Percentiles rank a stretch among this genome's conserved stretches.
phyloP scores from a whole-genome alignment of 163 green algal genomes.

The Volvox carteri region DNA sequence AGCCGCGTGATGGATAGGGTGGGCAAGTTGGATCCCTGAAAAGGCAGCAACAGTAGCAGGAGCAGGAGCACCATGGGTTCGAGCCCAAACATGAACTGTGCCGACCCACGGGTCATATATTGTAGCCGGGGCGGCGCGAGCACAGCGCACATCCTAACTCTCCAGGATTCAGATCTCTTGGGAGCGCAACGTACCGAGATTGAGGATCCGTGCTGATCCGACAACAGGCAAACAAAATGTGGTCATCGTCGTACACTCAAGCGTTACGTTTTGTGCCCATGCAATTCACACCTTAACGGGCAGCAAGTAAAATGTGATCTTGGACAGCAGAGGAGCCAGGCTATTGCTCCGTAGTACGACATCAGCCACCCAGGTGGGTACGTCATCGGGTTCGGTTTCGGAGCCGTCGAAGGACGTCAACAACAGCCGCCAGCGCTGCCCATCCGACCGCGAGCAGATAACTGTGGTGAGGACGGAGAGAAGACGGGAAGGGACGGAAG shows the following conservation, averaged over 20 bases:
- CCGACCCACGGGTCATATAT: too few species aligned
- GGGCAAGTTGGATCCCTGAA: slow-evolving; percentile 81
- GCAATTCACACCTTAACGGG: slow-evolving; percentile 67
- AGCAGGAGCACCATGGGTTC: neutral
- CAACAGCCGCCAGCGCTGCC: slow-evolving; percentile 68
- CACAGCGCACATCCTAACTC: too few species aligned
- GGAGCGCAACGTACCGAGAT: neutral
- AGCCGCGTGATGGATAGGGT: slow-evolving; percentile 85
- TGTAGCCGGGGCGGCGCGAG: too few species aligned
- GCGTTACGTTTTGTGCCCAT: neutral
- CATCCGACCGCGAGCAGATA: slow-evolving; percentile 48
- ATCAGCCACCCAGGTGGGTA: slow-evolving; percentile 81
- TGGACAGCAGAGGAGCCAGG: slow-evolving; percentile 59
- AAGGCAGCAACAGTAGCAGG: neutral
- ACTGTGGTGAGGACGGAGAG: slow-evolving; percentile 58
- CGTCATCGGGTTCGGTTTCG: slow-evolving; percentile 2
- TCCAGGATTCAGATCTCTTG: too few species aligned
- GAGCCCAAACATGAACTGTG: neutral
- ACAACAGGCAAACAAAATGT: neutral
- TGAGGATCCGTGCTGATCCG: neutral
- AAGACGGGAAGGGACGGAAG: too few species aligned
- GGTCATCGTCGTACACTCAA: neutral
- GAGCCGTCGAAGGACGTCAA: slow-evolving; percentile 60
- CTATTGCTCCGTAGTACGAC: slow-evolving; percentile 73
- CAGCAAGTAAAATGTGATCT: slow-evolving; percentile 84